Conservation (phyloP, 495 filamentous ascomycete genomes). For the Penicillium macrosclerotiorum region DNA sequence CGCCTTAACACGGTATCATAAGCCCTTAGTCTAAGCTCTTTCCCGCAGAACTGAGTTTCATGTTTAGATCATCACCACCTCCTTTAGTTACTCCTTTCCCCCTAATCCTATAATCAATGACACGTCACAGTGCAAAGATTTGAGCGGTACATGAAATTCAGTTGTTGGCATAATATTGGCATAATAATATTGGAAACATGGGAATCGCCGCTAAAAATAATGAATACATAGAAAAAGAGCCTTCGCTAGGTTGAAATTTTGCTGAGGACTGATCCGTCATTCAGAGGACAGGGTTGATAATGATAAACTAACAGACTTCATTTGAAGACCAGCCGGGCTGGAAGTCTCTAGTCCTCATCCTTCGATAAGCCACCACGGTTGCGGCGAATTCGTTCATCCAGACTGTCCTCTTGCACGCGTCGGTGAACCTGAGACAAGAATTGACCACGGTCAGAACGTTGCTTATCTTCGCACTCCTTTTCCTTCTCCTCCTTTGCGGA, state of each 20-base stretch:
- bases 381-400: conserved; percentile 43
- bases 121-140: background rate
- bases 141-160: background rate
- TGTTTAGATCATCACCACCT: too few species aligned
- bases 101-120: background rate
- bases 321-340: background rate
- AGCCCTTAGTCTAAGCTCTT: too few species aligned
- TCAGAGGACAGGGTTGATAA: background rate
- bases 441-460: conserved; percentile 40
- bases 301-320: background rate
- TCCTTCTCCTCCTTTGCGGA: conserved; percentile 61
- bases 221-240: background rate
- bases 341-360: conserved; percentile 28
- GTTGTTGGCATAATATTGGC: background rate
- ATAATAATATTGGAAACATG: background rate
- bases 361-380: conserved; percentile 38
- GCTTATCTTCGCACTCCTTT: conserved; percentile 58
- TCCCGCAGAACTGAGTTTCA: too few species aligned
- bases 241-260: too few species aligned
- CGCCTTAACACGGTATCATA: too few species aligned
- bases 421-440: conserved; percentile 43
- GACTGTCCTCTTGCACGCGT: conserved; percentile 38
- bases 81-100: too few species aligned
- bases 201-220: conserved; percentile 1
- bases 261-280: too few species aligned